These are phyloP conservation scores for Furcasterigmium furcatum DNA, from an alignment of 2,329 filamentous ascomycete genomes.

Conservation along the genomic window DNA sequence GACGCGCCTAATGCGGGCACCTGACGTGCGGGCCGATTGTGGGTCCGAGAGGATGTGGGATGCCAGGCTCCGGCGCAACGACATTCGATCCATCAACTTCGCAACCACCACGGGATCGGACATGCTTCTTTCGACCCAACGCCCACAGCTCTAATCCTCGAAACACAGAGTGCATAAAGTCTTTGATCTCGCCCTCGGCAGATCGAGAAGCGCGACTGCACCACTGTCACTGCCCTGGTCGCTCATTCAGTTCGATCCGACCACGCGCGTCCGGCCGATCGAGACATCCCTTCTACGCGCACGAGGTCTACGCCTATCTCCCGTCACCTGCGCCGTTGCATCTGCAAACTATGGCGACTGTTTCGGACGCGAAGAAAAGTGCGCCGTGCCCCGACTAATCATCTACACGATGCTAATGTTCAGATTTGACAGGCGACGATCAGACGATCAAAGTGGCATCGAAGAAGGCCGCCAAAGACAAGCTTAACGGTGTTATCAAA, in stretches of 20 bases:
- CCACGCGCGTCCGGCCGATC: background rate
- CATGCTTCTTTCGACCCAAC: no score
- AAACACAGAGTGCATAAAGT: no score
- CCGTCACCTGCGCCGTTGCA: background rate
- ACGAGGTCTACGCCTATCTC: no score
- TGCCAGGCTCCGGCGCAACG: no score
- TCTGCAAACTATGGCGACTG: constrained; percentile 9
- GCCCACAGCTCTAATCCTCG: no score
- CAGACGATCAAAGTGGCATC: constrained; percentile 61
- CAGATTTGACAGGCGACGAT: constrained; percentile 41
- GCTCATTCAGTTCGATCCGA: background rate
- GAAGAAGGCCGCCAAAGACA: constrained; percentile 46
- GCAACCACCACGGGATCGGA: no score
- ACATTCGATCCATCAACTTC: no score
- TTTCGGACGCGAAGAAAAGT: constrained; percentile 12
- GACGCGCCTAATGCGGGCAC: no score
- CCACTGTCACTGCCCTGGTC: background rate
- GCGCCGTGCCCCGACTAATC: background rate
- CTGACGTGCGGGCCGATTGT: no score
- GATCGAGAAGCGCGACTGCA: no score
- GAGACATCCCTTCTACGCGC: background rate
- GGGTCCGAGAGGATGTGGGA: no score
- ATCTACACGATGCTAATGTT: background rate
- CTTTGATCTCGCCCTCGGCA: no score
- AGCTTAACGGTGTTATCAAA: constrained; percentile 49